phyloP scores from a whole-genome alignment of 108 stramenopile genomes.

The Cylindrotheca closterium region DNA sequence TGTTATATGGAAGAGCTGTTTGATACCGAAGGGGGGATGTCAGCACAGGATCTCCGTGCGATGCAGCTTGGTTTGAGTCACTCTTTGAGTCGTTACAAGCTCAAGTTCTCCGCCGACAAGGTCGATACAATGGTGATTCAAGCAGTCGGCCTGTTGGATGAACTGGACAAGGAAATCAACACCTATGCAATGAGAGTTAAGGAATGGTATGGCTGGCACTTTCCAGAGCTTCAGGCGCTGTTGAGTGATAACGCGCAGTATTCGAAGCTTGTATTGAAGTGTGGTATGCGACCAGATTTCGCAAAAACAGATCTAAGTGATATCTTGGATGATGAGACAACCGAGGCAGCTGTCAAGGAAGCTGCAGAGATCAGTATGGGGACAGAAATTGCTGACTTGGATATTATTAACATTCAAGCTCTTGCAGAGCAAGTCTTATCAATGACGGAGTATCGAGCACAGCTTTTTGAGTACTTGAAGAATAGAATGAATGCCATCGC shows the following conservation, averaged over 20 bases:
- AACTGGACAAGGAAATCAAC: conserved; percentile 99
- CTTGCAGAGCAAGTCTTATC: conserved; percentile 96
- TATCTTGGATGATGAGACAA: conserved; percentile 90
- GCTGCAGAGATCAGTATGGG: conserved; percentile 99
- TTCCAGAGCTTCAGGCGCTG: conserved; percentile 96
- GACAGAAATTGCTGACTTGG: conserved; percentile 96
- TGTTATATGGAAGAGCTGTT: conserved; percentile 90
- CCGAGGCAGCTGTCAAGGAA: conserved; percentile 90
- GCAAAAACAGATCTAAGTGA: conserved; percentile 83
- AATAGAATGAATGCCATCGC: conserved; percentile 99
- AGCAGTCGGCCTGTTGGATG: conserved; percentile 99
- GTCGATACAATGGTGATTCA: conserved; percentile 99
- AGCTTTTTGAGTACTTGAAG: conserved; percentile 97
- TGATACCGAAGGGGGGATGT: conserved; percentile 53
- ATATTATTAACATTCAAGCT: conserved; percentile 90
- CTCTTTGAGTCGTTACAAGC: conserved; percentile 96
- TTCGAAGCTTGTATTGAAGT: conserved; percentile 90
- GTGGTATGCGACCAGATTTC: conserved; percentile 89
- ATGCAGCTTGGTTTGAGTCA: conserved; percentile 98
- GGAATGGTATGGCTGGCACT: conserved; percentile 99
- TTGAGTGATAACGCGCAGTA: conserved; percentile 97
- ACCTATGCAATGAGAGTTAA: conserved; percentile 99
- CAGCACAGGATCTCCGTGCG: conserved; percentile 67
- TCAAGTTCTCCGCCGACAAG: conserved; percentile 99
- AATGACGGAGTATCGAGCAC: conserved; percentile 97